Percentiles rank a stretch among this genome's conserved stretches.
Evolutionary conservation across 345 rosid species (phyloP).

Genomic region (Fremontodendron californicum): DNA sequence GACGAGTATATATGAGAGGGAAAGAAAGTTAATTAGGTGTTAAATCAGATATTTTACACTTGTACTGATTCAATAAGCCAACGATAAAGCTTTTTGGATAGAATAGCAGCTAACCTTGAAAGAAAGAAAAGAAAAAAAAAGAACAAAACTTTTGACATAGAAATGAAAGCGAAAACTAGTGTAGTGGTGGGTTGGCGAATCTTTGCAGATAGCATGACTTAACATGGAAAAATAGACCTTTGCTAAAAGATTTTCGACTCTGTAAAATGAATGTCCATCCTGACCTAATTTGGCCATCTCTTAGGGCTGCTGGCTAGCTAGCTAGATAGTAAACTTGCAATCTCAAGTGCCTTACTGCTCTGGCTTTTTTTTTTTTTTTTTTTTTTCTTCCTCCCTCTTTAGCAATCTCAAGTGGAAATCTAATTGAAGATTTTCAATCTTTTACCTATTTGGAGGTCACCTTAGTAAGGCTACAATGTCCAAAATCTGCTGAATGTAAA

Average conservation of each 20-base stretch:
- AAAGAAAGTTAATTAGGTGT: neutral
- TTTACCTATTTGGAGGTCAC: conserved; percentile 15
- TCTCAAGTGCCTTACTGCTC: conserved; percentile 12
- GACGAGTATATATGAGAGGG: neutral
- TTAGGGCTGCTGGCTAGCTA: neutral
- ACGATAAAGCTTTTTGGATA: neutral
- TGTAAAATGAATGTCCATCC: neutral
- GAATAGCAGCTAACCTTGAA: neutral
- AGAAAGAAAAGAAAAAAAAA: neutral
- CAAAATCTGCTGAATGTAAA: neutral
- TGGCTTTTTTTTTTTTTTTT: neutral
- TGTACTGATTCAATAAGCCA: neutral
- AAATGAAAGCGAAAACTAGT: neutral
- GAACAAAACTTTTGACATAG: neutral
- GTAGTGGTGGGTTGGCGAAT: neutral
- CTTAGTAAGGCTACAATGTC: neutral
- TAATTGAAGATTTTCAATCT: neutral
- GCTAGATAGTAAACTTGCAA: neutral
- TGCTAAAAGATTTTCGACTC: neutral
- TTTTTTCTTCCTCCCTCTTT: neutral
- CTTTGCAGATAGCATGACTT: neutral
- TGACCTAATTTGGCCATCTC: neutral
- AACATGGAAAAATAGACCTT: neutral
- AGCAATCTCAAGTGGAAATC: conserved; percentile 15
- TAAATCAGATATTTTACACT: neutral